These are phyloP conservation scores for Carpinus fangiana DNA, from an alignment of 306 rosid genomes.

Conservation along the genomic window DNA sequence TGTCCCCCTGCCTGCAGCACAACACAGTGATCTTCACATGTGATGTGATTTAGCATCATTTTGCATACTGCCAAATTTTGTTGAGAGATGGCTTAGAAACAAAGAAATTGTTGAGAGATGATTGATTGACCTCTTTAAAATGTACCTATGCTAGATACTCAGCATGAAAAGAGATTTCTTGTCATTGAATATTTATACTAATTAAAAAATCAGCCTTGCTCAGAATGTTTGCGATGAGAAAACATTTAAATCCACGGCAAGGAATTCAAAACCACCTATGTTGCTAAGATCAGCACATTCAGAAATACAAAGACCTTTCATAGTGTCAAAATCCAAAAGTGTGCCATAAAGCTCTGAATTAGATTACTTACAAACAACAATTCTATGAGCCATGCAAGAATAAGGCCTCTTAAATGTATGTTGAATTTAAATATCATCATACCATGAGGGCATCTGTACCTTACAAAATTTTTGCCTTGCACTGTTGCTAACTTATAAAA, in stretches of 20 bases:
- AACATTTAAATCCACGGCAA: not conserved
- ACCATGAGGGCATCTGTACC: not conserved
- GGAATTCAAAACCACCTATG: not conserved
- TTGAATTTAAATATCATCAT: not conserved
- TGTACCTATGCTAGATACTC: not conserved
- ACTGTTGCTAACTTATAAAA: constrained; percentile 11
- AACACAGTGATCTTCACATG: constrained; percentile 11
- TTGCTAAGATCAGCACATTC: not conserved
- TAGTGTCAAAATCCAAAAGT: not conserved
- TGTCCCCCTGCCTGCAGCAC: constrained; percentile 7
- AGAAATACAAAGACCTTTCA: not conserved
- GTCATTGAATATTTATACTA: not conserved
- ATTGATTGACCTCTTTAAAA: not conserved
- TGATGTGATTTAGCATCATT: constrained; percentile 9
- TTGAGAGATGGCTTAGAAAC: not conserved
- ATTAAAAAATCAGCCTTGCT: not conserved
- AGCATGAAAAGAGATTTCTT: not conserved
- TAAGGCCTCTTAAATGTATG: not conserved
- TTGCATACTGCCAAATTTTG: constrained; percentile 15
- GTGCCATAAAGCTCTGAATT: not conserved
- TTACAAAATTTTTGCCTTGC: not conserved
- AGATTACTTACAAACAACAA: not conserved
- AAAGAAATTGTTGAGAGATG: not conserved
- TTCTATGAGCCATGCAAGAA: not conserved
- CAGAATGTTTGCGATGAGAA: not conserved